Base-by-base conservation (phyloP, 2,329 filamentous ascomycete species). In the Huntiella bhutanensis region DNA sequence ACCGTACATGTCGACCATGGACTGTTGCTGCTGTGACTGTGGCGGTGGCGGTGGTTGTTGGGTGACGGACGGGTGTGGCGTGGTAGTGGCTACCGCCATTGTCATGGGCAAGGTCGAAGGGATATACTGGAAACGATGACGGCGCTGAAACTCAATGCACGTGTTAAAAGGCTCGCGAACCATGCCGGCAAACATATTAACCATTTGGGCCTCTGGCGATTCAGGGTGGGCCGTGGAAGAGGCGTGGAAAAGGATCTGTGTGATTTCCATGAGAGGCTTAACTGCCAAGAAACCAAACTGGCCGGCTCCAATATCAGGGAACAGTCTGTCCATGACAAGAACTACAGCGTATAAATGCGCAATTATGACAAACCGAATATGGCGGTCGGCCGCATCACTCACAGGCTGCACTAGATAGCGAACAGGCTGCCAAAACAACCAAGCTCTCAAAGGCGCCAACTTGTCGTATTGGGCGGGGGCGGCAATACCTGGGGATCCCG, bases 361-460 rank as follows among this genome's bases (percentile, higher is more conserved):
- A 46, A 96, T 77, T 51, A 92, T 78, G 45, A 93, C 70, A 12
- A 45, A 15, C 15, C 13, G n/a, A 41, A 22, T 32, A 8, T 19
- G 4, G 15, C 40, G 40, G 28, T 41, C 40, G 8, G 22, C 22
- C 5, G 22, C 8, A 28, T 28, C 22, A 28, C 22, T 28, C 7
- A 41, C 22, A n/a, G 40, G 28, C 40, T n/a, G 40, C 53, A 95
- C 69, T 1, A 85, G 80, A 55, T 87, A 80, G 53, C 78, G 77
- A 33, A 94, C 78, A 1, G 91, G 91, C 47, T 94, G 75, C 86
- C 88, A 96, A 63, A 96, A 94, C 12, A 96, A 73, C 86, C 88
- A 95, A 54, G 83, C 82, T 47, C 87, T 75, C 49, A 98, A 71
- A 7, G 84, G 80, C 52, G 92, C 87, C 8, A 96, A 74, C 52